phyloP scores from a whole-genome alignment of 768 basidiomycete genomes.

The Paxillus rubicundulus region DNA sequence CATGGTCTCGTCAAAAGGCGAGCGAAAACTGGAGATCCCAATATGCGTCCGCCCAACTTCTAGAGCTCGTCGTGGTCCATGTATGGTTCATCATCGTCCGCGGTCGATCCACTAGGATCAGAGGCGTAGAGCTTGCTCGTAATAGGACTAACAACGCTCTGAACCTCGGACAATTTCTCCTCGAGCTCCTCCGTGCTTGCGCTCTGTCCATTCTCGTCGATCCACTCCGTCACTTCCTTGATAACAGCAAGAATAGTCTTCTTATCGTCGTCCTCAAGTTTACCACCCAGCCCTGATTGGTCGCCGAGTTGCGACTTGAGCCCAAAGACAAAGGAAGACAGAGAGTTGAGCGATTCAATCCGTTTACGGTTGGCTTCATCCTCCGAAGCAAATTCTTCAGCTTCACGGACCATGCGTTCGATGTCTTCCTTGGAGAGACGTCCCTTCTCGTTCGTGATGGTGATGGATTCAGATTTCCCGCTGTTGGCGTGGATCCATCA shows the following conservation, averaged over 20 bases:
- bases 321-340: constrained; percentile 81
- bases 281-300: constrained; percentile 87
- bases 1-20: neutral
- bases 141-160: constrained; percentile 77
- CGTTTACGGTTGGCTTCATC: constrained; percentile 79
- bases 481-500: constrained; percentile 30
- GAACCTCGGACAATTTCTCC: constrained; percentile 81
- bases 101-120: constrained; percentile 32
- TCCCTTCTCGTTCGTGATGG: constrained; percentile 95
- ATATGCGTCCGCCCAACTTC: constrained; percentile 4
- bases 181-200: constrained; percentile 88
- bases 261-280: constrained; percentile 78
- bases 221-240: constrained; percentile 91
- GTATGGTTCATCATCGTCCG: constrained; percentile 44
- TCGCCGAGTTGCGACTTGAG: constrained; percentile 87
- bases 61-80: constrained; percentile 56
- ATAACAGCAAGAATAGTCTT: constrained; percentile 75
- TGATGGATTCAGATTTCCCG: constrained; percentile 86
- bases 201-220: constrained; percentile 74
- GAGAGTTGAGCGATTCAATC: constrained; percentile 79
- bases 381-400: constrained; percentile 84
- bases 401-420: constrained; percentile 93
- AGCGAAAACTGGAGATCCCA: neutral
- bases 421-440: constrained; percentile 88
- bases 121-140: constrained; percentile 74